Conservation (phyloP, 1,139 yeast species). For the Pneumocystis jirovecii region DNA sequence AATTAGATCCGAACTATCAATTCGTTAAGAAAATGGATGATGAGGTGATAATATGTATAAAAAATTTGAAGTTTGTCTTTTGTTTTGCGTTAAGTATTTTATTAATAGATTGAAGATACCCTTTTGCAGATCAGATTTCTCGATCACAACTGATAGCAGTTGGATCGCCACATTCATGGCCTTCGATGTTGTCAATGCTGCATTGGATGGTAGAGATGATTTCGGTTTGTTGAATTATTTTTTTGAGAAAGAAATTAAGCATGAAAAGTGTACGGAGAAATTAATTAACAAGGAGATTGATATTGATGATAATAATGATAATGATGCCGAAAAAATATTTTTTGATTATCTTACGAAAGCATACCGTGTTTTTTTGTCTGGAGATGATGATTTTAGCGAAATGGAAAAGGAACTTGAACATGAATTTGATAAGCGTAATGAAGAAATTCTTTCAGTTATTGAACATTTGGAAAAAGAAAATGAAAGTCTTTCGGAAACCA, state of each 20-base stretch:
- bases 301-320: slow-evolving; percentile 6
- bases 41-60: slow-evolving; percentile 57
- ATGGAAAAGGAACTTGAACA: slow-evolving; percentile 41
- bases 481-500: slow-evolving; percentile 24
- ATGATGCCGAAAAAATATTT: slow-evolving; percentile 9
- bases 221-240: slow-evolving; percentile 7
- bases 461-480: slow-evolving; percentile 30
- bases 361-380: slow-evolving; percentile 50
- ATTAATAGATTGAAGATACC: slow-evolving; percentile 31
- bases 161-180: slow-evolving; percentile 86
- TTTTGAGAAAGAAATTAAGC: neutral
- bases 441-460: slow-evolving; percentile 31
- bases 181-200: slow-evolving; percentile 52
- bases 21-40: slow-evolving; percentile 57
- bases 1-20: slow-evolving; percentile 64
- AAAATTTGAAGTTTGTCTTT: slow-evolving; percentile 31
- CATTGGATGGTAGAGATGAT: slow-evolving; percentile 18
- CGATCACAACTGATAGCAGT: slow-evolving; percentile 63
- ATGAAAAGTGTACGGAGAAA: slow-evolving; percentile 4
- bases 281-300: slow-evolving; percentile 5
- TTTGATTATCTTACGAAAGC: slow-evolving; percentile 49
- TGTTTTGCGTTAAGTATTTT: neutral
- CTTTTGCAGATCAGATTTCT: slow-evolving; percentile 48
- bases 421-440: slow-evolving; percentile 37
- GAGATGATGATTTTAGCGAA: slow-evolving; percentile 45